These are phyloP conservation scores for Ascochyta viciae-villosae DNA, from an alignment of 2,329 filamentous ascomycete genomes.

Conservation along the genomic window DNA sequence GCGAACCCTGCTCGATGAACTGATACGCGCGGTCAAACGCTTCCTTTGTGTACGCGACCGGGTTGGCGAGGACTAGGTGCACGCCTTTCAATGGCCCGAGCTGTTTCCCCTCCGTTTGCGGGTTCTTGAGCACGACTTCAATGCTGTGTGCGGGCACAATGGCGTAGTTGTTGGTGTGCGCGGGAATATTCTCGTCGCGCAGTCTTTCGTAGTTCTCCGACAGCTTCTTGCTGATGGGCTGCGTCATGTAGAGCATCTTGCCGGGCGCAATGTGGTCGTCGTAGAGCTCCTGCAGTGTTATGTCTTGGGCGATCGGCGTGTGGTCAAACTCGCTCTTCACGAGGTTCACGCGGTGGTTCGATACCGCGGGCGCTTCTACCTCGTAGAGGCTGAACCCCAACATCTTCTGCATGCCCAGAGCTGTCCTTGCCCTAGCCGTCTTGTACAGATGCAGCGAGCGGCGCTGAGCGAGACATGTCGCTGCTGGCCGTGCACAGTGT, in stretches of 20 bases:
- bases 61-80: slow-evolving; percentile 24
- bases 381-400: slow-evolving; percentile 26
- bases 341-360: slow-evolving; percentile 31
- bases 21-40: slow-evolving; percentile 34
- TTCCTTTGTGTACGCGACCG: slow-evolving; percentile 11
- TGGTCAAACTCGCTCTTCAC: slow-evolving; percentile 6
- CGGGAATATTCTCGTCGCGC: background rate
- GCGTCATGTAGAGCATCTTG: slow-evolving; percentile 25
- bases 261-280: slow-evolving; percentile 30
- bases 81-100: slow-evolving; percentile 27
- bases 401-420: slow-evolving; percentile 37
- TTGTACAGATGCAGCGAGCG: slow-evolving; percentile 39
- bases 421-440: slow-evolving; percentile 32
- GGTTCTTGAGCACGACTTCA: background rate
- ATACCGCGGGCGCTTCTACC: slow-evolving; percentile 8
- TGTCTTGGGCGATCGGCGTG: slow-evolving; percentile 15
- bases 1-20: slow-evolving; percentile 27
- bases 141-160: slow-evolving; percentile 13
- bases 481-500: slow-evolving; percentile 1
- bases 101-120: slow-evolving; percentile 8
- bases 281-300: slow-evolving; percentile 30
- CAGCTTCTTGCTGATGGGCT: slow-evolving; percentile 6
- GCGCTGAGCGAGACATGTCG: slow-evolving; percentile 26
- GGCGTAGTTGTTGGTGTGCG: slow-evolving; percentile 17
- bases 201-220: slow-evolving; percentile 5